phyloP scores from a whole-genome alignment of 1,139 yeast species.

The Candida buenavistaensis region DNA sequence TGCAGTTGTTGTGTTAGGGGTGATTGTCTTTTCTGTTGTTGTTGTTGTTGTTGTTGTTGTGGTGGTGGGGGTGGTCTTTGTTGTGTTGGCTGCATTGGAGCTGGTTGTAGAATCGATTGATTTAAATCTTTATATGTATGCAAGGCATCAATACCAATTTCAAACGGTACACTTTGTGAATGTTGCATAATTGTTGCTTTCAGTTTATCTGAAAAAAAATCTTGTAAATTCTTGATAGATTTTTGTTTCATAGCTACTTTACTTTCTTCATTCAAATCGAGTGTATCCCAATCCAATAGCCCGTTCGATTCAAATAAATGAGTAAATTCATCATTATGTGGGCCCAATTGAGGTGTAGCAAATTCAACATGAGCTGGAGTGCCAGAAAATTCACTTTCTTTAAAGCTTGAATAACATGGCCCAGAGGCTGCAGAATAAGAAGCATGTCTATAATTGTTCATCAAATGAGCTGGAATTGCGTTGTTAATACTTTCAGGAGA shows the following conservation, averaged over 20 bases:
- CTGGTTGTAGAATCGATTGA: constrained; percentile 4
- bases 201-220: constrained; percentile 14
- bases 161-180: constrained; percentile 27
- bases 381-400: constrained; percentile 30
- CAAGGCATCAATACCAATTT: constrained; percentile 28
- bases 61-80: constrained; percentile 1
- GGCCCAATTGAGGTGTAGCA: constrained; percentile 72
- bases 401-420: constrained; percentile 59
- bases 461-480: constrained; percentile 11
- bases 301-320: constrained; percentile 22
- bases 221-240: constrained; percentile 16
- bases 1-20: constrained; percentile 1
- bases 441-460: constrained; percentile 51
- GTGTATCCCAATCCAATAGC: constrained; percentile 38
- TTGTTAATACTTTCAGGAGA: constrained; percentile 5
- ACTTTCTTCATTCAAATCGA: constrained; percentile 23
- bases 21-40: constrained; percentile 2
- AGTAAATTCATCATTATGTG: constrained; percentile 22
- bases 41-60: constrained; percentile 6
- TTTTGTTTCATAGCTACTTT: constrained; percentile 13
- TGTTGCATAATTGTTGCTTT: constrained; percentile 11
- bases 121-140: constrained; percentile 10
- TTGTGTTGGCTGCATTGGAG: constrained; percentile 6
- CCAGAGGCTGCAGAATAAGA: constrained; percentile 84
- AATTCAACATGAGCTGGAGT: constrained; percentile 71